Evolutionary conservation across 1,284 basidiomycete genomes (phyloP).

Genomic region (Afroboletus lepidellus): DNA sequence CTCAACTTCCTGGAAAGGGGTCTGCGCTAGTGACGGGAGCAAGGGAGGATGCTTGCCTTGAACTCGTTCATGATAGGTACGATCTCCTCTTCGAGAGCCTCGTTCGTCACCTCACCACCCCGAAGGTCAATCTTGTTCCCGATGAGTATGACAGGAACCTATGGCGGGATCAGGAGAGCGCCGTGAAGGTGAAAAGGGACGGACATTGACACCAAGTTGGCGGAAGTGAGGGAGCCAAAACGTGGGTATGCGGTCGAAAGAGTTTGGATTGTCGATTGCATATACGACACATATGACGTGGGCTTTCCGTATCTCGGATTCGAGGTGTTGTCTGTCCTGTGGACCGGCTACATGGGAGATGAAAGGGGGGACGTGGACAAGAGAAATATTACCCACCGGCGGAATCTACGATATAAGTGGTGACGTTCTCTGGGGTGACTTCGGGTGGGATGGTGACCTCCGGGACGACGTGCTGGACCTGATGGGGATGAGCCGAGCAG

Average conservation of each 20-base stretch:
- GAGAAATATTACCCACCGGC: conserved; percentile 61
- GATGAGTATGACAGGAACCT: conserved; percentile 96
- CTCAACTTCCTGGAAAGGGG: conserved; percentile 79
- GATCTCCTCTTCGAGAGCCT: conserved; percentile 93
- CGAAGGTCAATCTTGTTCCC: conserved; percentile 98
- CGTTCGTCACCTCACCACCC: conserved; percentile 90
- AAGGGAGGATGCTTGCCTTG: conserved; percentile 58
- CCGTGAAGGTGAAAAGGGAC: conserved; percentile 19
- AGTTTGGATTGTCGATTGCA: conserved; percentile 91
- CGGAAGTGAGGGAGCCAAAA: conserved; percentile 99
- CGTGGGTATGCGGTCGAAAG: conserved; percentile 96
- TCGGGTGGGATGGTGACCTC: conserved; percentile 96
- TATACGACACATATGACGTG: conserved; percentile 99
- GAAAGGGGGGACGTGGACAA: conserved; percentile 11
- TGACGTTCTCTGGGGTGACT: conserved; percentile 93
- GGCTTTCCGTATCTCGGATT: conserved; percentile 93
- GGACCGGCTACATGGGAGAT: conserved; percentile 54
- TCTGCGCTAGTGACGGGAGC: conserved; percentile 7
- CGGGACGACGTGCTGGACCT: conserved; percentile 90
- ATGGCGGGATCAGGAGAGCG: conserved; percentile 14
- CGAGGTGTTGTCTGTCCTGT: conserved; percentile 83
- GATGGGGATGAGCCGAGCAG: conserved; percentile 17
- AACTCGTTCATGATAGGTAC: conserved; percentile 96
- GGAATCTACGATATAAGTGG: conserved; percentile 94
- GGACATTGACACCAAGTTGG: conserved; percentile 90